Percentiles rank a stretch among this genome's conserved stretches.
Evolutionary conservation across 2,329 filamentous ascomycete genomes (phyloP).

Genomic region (Verticillium dahliae): DNA sequence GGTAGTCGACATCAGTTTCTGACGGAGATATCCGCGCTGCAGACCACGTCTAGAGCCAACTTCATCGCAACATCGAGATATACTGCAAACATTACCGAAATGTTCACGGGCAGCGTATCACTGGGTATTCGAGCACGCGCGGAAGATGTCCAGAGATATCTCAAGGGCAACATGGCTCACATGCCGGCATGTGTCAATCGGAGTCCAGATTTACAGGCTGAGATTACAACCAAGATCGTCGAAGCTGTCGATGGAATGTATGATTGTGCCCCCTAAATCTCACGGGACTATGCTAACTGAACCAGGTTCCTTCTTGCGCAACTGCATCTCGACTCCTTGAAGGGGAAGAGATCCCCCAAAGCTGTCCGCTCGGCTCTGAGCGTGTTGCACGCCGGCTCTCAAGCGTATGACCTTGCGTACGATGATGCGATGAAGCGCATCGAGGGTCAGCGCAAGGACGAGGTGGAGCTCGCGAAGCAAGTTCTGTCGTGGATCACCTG

Average conservation of each 20-base stretch:
- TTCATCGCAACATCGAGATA: conserved; percentile 16
- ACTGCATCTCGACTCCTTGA: conserved; percentile 6
- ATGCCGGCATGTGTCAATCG: not conserved
- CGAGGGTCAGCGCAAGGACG: conserved; percentile 22
- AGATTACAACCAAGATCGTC: conserved; percentile 5
- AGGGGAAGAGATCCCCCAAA: conserved; percentile 16
- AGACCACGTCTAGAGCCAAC: conserved; percentile 1
- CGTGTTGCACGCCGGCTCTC: conserved; percentile 19
- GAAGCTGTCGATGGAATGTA: conserved; percentile 13
- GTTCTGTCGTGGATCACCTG: conserved; percentile 32
- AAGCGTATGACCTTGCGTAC: conserved; percentile 31
- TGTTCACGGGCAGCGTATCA: not conserved
- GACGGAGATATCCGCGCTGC: not conserved
- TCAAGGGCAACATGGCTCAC: not conserved
- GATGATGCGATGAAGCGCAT: conserved; percentile 33
- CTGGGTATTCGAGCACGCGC: conserved; percentile 11
- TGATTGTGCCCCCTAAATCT: not conserved
- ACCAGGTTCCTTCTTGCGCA: conserved; percentile 8
- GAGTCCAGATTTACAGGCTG: not conserved
- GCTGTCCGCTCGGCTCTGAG: conserved; percentile 22
- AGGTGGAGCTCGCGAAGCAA: conserved; percentile 27
- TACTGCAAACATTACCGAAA: conserved; percentile 6
- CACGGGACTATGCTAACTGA: not conserved
- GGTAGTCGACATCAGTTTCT: not conserved
- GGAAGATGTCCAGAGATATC: conserved; percentile 10